A percentile compares a stretch with the other conserved stretches of the same genome.
phyloP scores from a whole-genome alignment of 2,329 filamentous ascomycete species.

The Meredithiella fracta region DNA sequence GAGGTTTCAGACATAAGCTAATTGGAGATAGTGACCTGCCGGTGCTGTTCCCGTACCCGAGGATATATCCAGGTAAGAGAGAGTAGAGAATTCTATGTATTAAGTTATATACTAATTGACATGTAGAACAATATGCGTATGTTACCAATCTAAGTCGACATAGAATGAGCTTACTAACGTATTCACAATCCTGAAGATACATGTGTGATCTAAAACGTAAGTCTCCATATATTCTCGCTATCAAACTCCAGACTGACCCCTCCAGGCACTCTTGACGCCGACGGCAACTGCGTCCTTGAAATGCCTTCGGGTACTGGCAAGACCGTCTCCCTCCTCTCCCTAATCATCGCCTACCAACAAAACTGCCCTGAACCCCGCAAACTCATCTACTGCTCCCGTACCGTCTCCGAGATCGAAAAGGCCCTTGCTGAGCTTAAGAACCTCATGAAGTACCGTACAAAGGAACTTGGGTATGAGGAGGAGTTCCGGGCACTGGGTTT shows the following conservation, averaged over 20 bases:
- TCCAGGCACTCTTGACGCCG: constrained; percentile 66
- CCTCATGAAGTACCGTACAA: constrained; percentile 83
- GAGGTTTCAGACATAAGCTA: neutral
- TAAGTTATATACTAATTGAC: neutral
- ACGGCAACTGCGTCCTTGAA: constrained; percentile 89
- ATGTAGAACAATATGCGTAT: constrained; percentile 37
- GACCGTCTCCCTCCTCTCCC: constrained; percentile 82
- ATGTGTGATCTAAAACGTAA: constrained; percentile 42
- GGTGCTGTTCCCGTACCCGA: constrained; percentile 41
- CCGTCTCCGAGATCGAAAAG: constrained; percentile 99
- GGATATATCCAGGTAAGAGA: constrained; percentile 38
- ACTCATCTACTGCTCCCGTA: constrained; percentile 97
- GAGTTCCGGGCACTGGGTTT: constrained; percentile 85
- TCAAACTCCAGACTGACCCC: constrained; percentile 10
- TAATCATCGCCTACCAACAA: constrained; percentile 94
- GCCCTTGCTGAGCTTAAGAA: constrained; percentile 79
- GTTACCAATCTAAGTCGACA: neutral
- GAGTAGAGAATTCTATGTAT: neutral
- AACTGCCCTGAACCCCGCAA: constrained; percentile 86
- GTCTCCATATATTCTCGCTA: too few species aligned
- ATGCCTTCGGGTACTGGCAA: constrained; percentile 99
- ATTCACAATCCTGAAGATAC: constrained; percentile 28
- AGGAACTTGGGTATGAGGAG: constrained; percentile 78
- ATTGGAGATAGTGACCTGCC: constrained; percentile 31
- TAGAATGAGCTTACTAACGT: too few species aligned